Evolutionary conservation across 176 grass and related monocot genomes (phyloP), one percentile per base, ranked within the genome.

Genomic region (Hsuehochloa calcarea): DNA sequence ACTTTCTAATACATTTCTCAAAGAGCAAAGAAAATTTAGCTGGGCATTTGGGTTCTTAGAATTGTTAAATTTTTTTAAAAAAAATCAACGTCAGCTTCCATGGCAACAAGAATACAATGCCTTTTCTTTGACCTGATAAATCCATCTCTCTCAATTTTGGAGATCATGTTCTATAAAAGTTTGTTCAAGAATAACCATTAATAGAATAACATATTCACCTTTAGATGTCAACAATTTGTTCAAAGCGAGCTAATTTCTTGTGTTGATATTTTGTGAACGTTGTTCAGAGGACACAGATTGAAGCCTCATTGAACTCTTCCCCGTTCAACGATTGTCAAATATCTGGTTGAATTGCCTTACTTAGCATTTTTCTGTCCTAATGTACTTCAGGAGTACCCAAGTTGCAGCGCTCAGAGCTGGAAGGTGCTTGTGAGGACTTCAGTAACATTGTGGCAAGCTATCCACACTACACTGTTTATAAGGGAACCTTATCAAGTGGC

Each of bases 361-460:
- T 41, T 84, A 37, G 5, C 35, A 65, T 64, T 78, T 54, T 22
- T 11, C 1, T 62, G 22, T 43, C 83, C 61, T 91, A 74, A 45
- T 80, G 20, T 68, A 22, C 81, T 54, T 31, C 86, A 99, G 97
- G 93, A 86, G 93, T 99, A 89, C 97, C 97, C 26, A 96, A 99
- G 85, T 72, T 99, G 87, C 91, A 93, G 37, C 92, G 93, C 64
- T 59, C 86, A 38, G 97, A 99, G 62, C 81, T 99, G 35, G 90
- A 87, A 90, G 82, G 85, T 90, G 97, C 97, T 51, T 99, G 97
- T 85, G 97, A 99, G 88, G 97, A 94, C 79, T 99, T 99, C 76
- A 99, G 97, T 80, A 99, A 99, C 49, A 96, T 99, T 58, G 85
- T 96, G 5, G 23, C 69, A 75, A 94, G 78, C 61, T 96, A 88